Evolutionary conservation across 2,329 filamentous ascomycete genomes (phyloP), one percentile per base, ranked within the genome.

Genomic region (Talaromyces sp.): DNA sequence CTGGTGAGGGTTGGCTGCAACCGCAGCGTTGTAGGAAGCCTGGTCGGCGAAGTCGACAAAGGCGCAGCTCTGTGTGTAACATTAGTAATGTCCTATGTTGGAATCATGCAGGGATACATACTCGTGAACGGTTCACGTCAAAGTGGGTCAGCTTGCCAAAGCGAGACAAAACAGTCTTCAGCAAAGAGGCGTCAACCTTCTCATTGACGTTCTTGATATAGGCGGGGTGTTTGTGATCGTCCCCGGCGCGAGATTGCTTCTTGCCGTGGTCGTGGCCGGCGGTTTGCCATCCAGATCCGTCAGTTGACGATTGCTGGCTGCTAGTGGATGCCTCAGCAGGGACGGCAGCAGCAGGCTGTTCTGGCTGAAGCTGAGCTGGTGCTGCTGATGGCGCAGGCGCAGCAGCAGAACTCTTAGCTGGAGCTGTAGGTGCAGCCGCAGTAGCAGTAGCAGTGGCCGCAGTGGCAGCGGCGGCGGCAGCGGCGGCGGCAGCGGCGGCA

Each of bases 161-260:
- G 68, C 87, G 86, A 68, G 87, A 82, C 57, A 99, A 81, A 59
- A 86, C 84, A 59, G 83, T 82, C 75, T 84, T 89, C 63, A 99
- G 82, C 54, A 91, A 86, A 47, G 87, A 85, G 14, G 87, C 84
- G 73, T 91, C 85, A 58, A 99, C 88, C 79, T 92, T 93, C 36
- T 96, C 92, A 56, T 88, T 94, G 56, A 98, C 94, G 70, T 94
- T 96, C 83, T 96, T 96, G 77, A 99, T 92, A 77, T 97, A 98
- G 23, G 90, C 95, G 68, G 92, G 85, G 59, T 88, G 88, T 65
- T 86, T 86, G 65, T 94, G 89, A 71, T 91, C 89, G 71, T 93
- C 90, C 54, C 79, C 73, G 30, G 82, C 76, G 57, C 91, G 87
- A 70, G 88, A 89, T 75, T 95, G 91, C 73, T 91, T 88, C 83